Evolutionary conservation across 2,329 filamentous ascomycete genomes (phyloP), one percentile per base, ranked within the genome.

Genomic region (Ophiocordyceps camponoti-floridani): DNA sequence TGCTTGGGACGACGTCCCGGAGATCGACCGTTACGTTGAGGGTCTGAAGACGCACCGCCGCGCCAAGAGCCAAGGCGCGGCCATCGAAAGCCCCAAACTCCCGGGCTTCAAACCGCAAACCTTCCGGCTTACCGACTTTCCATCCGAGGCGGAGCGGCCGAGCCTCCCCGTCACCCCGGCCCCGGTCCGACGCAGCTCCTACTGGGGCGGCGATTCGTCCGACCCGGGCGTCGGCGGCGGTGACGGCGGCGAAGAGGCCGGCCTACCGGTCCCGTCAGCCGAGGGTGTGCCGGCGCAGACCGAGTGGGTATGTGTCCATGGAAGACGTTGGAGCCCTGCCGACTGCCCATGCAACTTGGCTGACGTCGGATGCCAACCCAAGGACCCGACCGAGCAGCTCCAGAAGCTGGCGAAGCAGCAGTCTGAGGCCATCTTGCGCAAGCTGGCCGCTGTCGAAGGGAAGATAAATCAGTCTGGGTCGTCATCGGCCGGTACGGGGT

Each of bases 131-230:
- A 94, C 87, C 48, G 84, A 94, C 64, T 95, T 94, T 59, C 88
- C 88, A 4, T 82, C 75, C 51, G 83, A 82, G 54, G 62, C 75
- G 47, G 88, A 95, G 58, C 75, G 87, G 42, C 87, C 87, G 43
- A 94, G 85, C 59, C 70, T 95, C 47, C 87, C 89, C 5, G 88
- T 94, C 33, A 95, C 88, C 10, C 88, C 88, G 2, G 86, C 86
- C 13, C 86, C 87, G 19, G 72, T 89, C 53, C 73, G 75, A 49
- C 71, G 82, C 53, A 68, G 73, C 31, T 79, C 66, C 43, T 83
- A 82, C 59, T 85, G 79, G 80, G 59, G 60, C 51, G 64, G 63
- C 48, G 60, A 59, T 41, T 53, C 58, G 14, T 18, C 45, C 42
- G 61, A 61, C 45, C 52, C 59, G 46, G 60, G 57, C 50, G 66